Evolutionary conservation across 768 basidiomycete species (phyloP), one percentile per base, ranked within the genome.

Genomic region (Tricholoma bakamatsutake): DNA sequence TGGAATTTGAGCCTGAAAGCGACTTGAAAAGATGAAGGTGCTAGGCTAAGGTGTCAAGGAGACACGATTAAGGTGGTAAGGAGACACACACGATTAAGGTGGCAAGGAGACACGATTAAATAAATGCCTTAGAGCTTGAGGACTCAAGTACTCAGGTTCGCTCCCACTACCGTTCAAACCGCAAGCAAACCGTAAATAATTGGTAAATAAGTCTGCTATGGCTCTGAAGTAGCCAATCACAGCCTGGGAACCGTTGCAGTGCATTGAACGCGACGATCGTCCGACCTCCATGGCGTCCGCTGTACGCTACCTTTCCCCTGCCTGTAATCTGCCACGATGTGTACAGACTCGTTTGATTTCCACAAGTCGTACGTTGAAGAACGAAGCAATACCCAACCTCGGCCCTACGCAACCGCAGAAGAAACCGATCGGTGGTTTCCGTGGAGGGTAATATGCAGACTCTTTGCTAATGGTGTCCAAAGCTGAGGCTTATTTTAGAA

Each of bases 401-500:
- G 85, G 85, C 13, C 69, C 76, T 1, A 68, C 80, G 31, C 76
- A 79, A 18, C 74, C 72, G 12, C 80, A 81, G 58, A 89, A 83
- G 77, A 87, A 81, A 72, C 90, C 90, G 5, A 75, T 93, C 61
- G 90, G 90, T 46, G 84, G 82, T 52, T 80, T 86, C 65, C 80
- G 82, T 60, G 82, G 84, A 68, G 84, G 84, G 84, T 83, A n/a
- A n/a, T n/a, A 56, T 63, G 74, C 62, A 31, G 48, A 52, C 30
- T 59, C 46, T 42, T 39, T 57, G 17, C 34, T 50, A 51, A 46
- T 37, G n/a, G 52, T 49, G 34, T 17, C 54, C 48, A 53, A 48
- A 60, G 37, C 56, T 39, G 46, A 57, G 50, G 31, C 52, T 18
- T 18, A 33, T 40, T 3, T 15, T 61, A 93, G 90, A 49, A 82